phyloP scores from a whole-genome alignment of 352 stramenopile genomes.

The Pythium aquatile region DNA sequence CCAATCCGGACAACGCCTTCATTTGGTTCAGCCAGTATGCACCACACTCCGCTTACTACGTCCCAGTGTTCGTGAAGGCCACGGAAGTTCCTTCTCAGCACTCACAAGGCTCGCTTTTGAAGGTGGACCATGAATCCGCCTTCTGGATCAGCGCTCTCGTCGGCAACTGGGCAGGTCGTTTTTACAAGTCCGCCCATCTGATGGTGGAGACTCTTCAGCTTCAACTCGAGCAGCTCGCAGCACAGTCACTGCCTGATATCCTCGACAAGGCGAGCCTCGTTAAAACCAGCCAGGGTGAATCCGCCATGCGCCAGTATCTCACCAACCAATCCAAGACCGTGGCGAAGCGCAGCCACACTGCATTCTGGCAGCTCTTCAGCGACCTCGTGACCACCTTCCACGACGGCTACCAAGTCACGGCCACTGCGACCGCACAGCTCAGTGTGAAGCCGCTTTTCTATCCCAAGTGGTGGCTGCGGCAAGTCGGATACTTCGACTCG shows the following conservation, averaged over 20 bases:
- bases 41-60: constrained; percentile 85
- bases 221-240: constrained; percentile 49
- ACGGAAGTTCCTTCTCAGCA: constrained; percentile 47
- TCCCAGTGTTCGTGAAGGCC: constrained; percentile 83
- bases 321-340: constrained; percentile 50
- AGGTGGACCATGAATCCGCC: constrained; percentile 54
- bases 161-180: constrained; percentile 79
- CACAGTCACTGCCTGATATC: constrained; percentile 37
- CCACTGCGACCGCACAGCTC: constrained; percentile 43
- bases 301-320: constrained; percentile 53
- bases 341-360: constrained; percentile 46
- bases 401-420: constrained; percentile 73
- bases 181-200: constrained; percentile 69
- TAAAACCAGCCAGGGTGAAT: constrained; percentile 40
- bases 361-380: constrained; percentile 62
- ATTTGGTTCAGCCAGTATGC: constrained; percentile 92
- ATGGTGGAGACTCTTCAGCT: constrained; percentile 59
- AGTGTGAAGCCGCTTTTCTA: constrained; percentile 70
- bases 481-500: constrained; percentile 69
- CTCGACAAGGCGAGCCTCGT: constrained; percentile 35
- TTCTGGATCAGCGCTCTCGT: constrained; percentile 85
- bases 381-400: constrained; percentile 78
- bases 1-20: constrained; percentile 59
- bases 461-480: constrained; percentile 79
- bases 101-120: constrained; percentile 58